Evolutionary conservation across 306 rosid genomes (phyloP), one percentile per base, ranked within the genome.

Genomic region (Castanea crenata): DNA sequence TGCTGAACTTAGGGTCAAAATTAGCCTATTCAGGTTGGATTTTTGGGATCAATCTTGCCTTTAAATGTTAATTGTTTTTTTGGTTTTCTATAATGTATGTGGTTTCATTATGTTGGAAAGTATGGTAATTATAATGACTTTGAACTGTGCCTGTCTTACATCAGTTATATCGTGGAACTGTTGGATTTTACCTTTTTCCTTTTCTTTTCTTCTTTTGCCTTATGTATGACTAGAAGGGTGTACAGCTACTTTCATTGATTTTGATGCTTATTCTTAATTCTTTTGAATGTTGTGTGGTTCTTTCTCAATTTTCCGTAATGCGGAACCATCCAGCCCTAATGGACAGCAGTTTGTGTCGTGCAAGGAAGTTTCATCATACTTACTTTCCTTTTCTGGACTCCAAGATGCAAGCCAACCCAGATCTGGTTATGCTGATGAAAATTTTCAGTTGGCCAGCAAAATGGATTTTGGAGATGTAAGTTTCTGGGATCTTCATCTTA

Each of bases 301-400:
- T 85, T 76, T 80, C 78, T 72, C 82, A 65, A 80, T 69, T 75
- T 71, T 82, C 38, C 76, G 80, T 83, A 74, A 83, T 85, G 75
- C 78, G 84, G 77, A 85, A 81, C 75, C 84, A 71, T 89, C 75
- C 92, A 92, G 97, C 85, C 96, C 97, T 87, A 79, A 84, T 82
- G 97, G 97, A 85, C 84, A 29, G 77, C 88, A 90, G 84, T 92
- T 92, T 86, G 87, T 80, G 79, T 87, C 96, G 0, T 90, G 78
- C 91, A 88, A 90, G 88, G 93, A 90, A 76, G 91, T 84, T 71
- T 88, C 88, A 77, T 82, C 92, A 21, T 77, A 85, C 90, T 80
- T 90, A 91, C 81, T 80, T 55, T 79, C 93, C 65, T 77, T 74
- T 82, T 72, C 27, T 61, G 86, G 85, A 58, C 75, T 72, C 57